Evolutionary conservation across 2,329 filamentous ascomycete species (phyloP).

Genomic region (Colletotrichum sojae): DNA sequence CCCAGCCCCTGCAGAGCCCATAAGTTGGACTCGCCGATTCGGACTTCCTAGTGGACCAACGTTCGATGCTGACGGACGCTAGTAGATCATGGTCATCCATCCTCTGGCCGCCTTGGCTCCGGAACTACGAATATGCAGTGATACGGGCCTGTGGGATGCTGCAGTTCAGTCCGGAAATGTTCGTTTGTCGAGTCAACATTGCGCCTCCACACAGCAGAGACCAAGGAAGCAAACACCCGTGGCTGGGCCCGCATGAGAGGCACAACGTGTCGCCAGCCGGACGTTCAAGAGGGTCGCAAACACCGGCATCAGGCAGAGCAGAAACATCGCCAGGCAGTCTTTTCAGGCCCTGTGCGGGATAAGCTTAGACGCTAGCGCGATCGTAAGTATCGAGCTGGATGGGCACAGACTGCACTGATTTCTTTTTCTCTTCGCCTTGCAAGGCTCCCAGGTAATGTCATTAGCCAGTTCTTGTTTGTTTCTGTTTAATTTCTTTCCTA

Average conservation of each 20-base stretch:
- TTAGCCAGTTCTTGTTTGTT: background rate
- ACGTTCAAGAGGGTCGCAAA: background rate
- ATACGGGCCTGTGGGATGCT: background rate
- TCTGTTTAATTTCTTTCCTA: too few relatives aligned
- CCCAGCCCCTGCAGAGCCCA: background rate
- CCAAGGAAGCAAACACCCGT: background rate
- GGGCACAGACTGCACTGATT: background rate
- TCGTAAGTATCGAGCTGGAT: background rate
- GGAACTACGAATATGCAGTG: background rate
- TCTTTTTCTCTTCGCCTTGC: background rate
- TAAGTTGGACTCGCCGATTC: background rate
- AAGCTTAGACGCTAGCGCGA: conserved; percentile 12
- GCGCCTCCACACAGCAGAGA: background rate
- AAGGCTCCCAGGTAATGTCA: background rate
- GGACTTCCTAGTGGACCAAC: background rate
- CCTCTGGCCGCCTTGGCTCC: background rate
- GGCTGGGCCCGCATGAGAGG: background rate
- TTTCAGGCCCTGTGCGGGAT: background rate
- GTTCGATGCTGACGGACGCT: too few relatives aligned
- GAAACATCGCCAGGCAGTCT: background rate
- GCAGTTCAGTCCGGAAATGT: too few relatives aligned
- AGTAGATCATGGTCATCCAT: background rate
- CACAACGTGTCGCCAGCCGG: background rate
- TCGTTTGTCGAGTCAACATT: too few relatives aligned
- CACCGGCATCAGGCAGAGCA: background rate